phyloP scores from a whole-genome alignment of 148 eudicot genomes.

The Diospyros kaki region DNA sequence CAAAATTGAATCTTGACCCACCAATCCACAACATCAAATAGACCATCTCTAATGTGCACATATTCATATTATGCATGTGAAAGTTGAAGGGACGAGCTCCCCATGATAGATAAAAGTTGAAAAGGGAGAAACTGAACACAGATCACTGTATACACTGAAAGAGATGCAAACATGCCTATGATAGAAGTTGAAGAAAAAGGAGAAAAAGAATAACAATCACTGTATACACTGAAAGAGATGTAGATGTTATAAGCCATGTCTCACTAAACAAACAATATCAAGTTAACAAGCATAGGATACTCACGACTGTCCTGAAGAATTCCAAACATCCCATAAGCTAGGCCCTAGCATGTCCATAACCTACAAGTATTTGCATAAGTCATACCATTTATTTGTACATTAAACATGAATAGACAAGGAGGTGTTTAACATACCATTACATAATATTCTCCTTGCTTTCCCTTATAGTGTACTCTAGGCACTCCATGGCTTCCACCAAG shows the following conservation, averaged over 20 bases:
- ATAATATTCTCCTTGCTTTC: slow-evolving; percentile 88
- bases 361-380: slow-evolving; percentile 28
- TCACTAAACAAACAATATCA: not conserved
- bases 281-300: slow-evolving; percentile 29
- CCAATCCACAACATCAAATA: too few species aligned
- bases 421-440: slow-evolving; percentile 53
- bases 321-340: slow-evolving; percentile 97
- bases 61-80: too few species aligned
- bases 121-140: too few species aligned
- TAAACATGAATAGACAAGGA: not conserved
- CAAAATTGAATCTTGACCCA: too few species aligned
- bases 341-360: slow-evolving; percentile 98
- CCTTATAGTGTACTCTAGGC: slow-evolving; percentile 83
- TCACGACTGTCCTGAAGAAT: slow-evolving; percentile 84
- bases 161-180: too few species aligned
- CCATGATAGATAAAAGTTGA: too few species aligned
- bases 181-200: too few species aligned
- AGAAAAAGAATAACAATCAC: not conserved
- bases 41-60: too few species aligned
- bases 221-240: too few species aligned
- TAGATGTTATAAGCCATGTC: not conserved
- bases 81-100: too few species aligned
- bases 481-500: slow-evolving; percentile 92
- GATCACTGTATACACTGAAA: too few species aligned
- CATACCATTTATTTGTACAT: not conserved